Evolutionary conservation across 2,329 filamentous ascomycete genomes (phyloP), one percentile per base, ranked within the genome.

Genomic region (Stenocarpella maydis): DNA sequence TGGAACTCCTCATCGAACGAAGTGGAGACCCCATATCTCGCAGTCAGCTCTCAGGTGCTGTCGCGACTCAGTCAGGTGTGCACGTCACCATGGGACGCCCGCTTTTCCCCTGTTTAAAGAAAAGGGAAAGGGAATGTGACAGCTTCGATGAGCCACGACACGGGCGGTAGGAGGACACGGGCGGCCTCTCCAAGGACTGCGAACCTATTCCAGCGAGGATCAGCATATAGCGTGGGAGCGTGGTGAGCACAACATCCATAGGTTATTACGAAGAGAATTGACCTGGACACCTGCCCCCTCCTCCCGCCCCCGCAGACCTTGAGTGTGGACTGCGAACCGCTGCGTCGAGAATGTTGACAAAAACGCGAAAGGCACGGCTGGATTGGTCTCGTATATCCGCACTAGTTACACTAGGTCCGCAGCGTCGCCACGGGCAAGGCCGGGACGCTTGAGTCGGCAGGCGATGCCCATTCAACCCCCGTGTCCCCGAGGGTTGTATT

Each of bases 41-140:
- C 43, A 49, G 41, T 37, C 12, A 49, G 43, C 58, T 49, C 26
- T n/a, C n/a, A n/a, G n/a, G n/a, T n/a, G n/a, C n/a, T 24, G 43
- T 63, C 58, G 58, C 58, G 58, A 63, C 43, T 63, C 58, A 63
- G 58, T 63, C 15, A n/a, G n/a, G n/a, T n/a, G n/a, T 63, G 28
- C 43, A 24, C 43, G 39, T 31, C 41, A 31, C 28, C 58, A 61
- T 61, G 34, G 58, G 58, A 63, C 43, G 28, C 41, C 43, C 58
- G 43, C 58, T 45, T 45, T 63, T 49, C 47, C 15, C 28, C 43
- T 24, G 28, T 24, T 34, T 14, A 58, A 21, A 21, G 24, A 15
- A 28, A 9, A 26, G 4, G n/a, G n/a, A 19, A 37, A 49, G 34
- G 28, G 24, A 34, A 45, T 37, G 37, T 21, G 19, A 58, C 17